Percentiles rank a stretch among this genome's conserved stretches.
Evolutionary conservation across 1,284 basidiomycete genomes (phyloP).

Genomic region (Cryptococcus floricola): DNA sequence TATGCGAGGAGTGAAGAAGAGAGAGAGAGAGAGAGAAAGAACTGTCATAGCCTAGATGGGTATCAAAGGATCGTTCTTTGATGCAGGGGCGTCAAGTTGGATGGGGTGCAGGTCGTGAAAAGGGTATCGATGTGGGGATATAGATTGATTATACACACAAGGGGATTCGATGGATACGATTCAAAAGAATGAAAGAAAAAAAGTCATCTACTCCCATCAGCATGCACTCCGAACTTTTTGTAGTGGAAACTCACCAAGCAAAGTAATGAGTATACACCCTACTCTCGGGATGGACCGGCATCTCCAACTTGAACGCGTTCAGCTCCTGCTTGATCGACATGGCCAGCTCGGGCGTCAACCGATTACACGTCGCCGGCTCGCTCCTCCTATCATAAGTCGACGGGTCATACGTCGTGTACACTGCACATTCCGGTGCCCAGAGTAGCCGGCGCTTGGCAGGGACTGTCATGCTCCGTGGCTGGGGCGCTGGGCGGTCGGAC

Average conservation of each 20-base stretch:
- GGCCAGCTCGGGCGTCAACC: conserved; percentile 87
- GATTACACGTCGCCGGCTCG: conserved; percentile 95
- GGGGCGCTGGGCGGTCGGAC: conserved; percentile 38
- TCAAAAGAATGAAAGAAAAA: not conserved
- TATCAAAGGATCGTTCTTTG: not conserved
- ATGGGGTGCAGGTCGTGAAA: not conserved
- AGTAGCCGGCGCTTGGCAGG: conserved; percentile 60
- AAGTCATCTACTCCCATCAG: not conserved
- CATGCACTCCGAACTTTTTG: conserved; percentile 3
- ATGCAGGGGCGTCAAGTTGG: not conserved
- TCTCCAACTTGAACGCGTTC: conserved; percentile 97
- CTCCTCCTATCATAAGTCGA: conserved; percentile 88
- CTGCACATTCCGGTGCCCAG: conserved; percentile 86
- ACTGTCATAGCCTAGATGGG: not conserved
- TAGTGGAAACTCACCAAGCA: conserved; percentile 41
- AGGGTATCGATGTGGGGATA: no score
- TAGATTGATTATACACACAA: no score
- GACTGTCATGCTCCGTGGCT: conserved; percentile 32
- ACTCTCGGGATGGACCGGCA: conserved; percentile 89
- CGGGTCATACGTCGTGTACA: conserved; percentile 92
- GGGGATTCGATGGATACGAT: no score
- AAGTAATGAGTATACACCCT: conserved; percentile 72
- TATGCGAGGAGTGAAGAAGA: no score
- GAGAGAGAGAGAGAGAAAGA: no score
- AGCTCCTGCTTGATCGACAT: conserved; percentile 95